Evolutionary conservation across 2,329 filamentous ascomycete species (phyloP), one percentile per base, ranked within the genome.

Genomic region (Scedosporium minutisporum): DNA sequence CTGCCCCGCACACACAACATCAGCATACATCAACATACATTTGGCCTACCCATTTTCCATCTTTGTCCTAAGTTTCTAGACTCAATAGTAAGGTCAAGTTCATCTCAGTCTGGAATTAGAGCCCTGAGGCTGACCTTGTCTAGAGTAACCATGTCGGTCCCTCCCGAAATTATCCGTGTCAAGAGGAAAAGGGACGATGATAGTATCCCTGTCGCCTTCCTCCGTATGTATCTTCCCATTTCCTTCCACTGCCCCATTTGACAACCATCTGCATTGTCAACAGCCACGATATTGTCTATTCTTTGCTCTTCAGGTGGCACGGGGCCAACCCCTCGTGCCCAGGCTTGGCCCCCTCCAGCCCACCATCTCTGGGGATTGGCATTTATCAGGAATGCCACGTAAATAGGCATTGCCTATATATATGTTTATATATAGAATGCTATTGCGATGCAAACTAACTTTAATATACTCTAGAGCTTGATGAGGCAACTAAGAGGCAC

Each of bases 121-220:
- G 33, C 33, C 4, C 33, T 4, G 10, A 12, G 16, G 9, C 18
- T 21, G n/a, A 48, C 4, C 44, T 48, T n/a, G 9, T 48, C 16
- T 3, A 48, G n/a, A 18, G 44, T 25, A n/a, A 41, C 38, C 38
- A 85, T 85, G 82, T 83, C 82, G 58, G 74, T 83, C 3, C 83
- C 83, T 25, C 83, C 83, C 27, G 79, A 83, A 65, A 74, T 82
- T 58, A 86, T 86, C 71, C 80, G 81, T 63, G 80, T 86, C 66
- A 86, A 86, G 77, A 82, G 83, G 68, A 86, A 86, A 73, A 80
- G 81, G 48, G 79, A 78, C 60, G 80, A 80, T 16, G 78, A 82
- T 63, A 61, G 46, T 12, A 74, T 75, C 12, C 81, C 82, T 3
- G 79, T 85, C 60, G 78, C 82, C 61, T 83, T 82, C 67, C 77